phyloP scores from a whole-genome alignment of 371 early-diverging fungal species.

The Haplosporangium sp. region DNA sequence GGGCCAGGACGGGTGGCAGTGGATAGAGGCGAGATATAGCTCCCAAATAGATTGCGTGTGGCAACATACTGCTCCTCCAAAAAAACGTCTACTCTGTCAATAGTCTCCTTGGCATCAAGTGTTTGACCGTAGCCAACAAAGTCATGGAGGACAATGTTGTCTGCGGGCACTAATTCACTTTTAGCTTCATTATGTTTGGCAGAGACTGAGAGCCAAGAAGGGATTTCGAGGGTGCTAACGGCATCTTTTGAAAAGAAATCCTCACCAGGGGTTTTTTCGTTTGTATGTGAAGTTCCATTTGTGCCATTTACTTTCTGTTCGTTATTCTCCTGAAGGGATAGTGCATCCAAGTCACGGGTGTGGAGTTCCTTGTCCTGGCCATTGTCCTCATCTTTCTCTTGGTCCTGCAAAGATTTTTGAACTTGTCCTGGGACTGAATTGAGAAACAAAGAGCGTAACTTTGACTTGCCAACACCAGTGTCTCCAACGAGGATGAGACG shows the following conservation, averaged over 20 bases:
- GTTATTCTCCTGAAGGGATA: constrained; percentile 59
- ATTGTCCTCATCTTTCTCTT: background rate
- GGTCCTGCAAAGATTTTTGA: constrained; percentile 6
- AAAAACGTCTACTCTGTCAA: constrained; percentile 41
- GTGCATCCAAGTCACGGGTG: constrained; percentile 77
- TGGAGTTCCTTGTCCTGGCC: constrained; percentile 67
- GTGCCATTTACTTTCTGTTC: constrained; percentile 5
- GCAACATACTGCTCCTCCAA: constrained; percentile 36
- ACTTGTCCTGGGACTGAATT: constrained; percentile 67
- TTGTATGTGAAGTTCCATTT: constrained; percentile 13
- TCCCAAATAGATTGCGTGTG: constrained; percentile 39
- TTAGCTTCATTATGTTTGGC: constrained; percentile 3
- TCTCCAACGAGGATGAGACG: constrained; percentile 58
- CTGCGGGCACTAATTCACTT: constrained; percentile 31
- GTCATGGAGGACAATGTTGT: constrained; percentile 48
- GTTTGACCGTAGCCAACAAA: constrained; percentile 55
- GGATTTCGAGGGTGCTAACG: constrained; percentile 49
- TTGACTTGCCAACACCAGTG: constrained; percentile 84
- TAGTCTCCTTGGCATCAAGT: constrained; percentile 34
- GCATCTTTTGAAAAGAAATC: constrained; percentile 19
- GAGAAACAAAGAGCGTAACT: constrained; percentile 77
- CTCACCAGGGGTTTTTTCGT: background rate
- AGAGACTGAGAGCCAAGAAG: constrained; percentile 32
- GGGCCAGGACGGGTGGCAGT: constrained; percentile 71
- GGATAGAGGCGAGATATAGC: constrained; percentile 34